Evolutionary conservation across 208 protist species (phyloP).

Genomic region (Wallacemonas sp.): DNA sequence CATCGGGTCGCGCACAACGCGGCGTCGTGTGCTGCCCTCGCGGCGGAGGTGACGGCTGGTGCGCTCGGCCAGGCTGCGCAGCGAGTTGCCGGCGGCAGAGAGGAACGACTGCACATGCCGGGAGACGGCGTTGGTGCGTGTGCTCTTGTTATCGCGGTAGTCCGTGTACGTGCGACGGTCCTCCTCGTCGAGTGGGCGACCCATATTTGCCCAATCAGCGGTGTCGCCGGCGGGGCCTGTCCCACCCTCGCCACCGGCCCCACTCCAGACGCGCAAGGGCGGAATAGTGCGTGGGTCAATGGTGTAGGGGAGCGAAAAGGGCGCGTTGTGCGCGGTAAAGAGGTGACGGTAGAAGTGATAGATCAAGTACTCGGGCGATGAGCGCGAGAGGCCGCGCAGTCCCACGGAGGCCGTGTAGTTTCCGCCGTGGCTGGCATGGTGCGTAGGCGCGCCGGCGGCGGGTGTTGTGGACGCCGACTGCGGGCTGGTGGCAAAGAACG

Average conservation of each 20-base stretch:
- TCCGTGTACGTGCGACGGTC: conserved; percentile 46
- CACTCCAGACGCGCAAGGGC: conserved; percentile 14
- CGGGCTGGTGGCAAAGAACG: not conserved
- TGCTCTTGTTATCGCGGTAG: conserved; percentile 40
- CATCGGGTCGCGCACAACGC: not conserved
- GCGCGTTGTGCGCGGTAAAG: conserved; percentile 67
- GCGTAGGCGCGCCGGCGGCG: not conserved
- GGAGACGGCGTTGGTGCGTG: conserved; percentile 29
- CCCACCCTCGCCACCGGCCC: conserved; percentile 29
- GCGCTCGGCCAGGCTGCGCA: conserved; percentile 34
- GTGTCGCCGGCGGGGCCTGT: conserved; percentile 27
- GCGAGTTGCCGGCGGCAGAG: conserved; percentile 35
- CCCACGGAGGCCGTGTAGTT: not conserved
- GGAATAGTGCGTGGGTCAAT: conserved; percentile 46
- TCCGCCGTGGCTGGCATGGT: conserved; percentile 16
- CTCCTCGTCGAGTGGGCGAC: conserved; percentile 16
- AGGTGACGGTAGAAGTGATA: conserved; percentile 48
- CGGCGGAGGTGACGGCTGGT: conserved; percentile 7
- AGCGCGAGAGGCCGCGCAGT: not conserved
- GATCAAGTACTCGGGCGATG: conserved; percentile 17
- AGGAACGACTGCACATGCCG: conserved; percentile 43
- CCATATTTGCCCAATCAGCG: conserved; percentile 28
- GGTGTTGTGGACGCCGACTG: too few species aligned
- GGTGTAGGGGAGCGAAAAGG: conserved; percentile 78
- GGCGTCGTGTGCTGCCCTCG: not conserved